Percentiles rank a stretch among this genome's conserved stretches.
Evolutionary conservation across 2,329 filamentous ascomycete species (phyloP).

Genomic region (Metarhizium anisopliae): DNA sequence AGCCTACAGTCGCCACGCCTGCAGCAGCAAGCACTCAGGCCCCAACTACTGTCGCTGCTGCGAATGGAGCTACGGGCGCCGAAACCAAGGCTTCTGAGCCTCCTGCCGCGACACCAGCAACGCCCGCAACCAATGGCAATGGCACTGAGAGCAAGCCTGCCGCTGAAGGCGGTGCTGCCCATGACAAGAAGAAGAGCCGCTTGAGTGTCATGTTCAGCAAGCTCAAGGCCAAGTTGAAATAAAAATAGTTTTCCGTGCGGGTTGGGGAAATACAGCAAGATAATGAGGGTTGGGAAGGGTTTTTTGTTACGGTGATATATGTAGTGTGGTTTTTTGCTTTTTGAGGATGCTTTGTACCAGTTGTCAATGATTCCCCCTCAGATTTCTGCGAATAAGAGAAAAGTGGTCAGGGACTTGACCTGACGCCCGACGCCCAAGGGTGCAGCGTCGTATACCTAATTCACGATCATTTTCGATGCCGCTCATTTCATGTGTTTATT

Average conservation of each 20-base stretch:
- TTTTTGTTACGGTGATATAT: slow-evolving; percentile 11
- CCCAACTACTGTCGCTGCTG: slow-evolving; percentile 10
- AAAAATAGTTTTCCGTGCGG: slow-evolving; percentile 11
- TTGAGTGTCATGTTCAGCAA: slow-evolving; percentile 54
- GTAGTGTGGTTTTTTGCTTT: slow-evolving; percentile 20
- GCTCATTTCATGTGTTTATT: slow-evolving; percentile 4
- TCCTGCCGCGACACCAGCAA: neutral
- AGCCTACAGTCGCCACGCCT: slow-evolving; percentile 8
- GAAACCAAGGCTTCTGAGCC: slow-evolving; percentile 12
- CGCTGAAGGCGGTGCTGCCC: slow-evolving; percentile 22
- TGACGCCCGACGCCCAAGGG: slow-evolving; percentile 17
- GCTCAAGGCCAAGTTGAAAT: slow-evolving; percentile 38
- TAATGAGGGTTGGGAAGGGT: slow-evolving; percentile 6
- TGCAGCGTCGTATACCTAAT: slow-evolving; percentile 23
- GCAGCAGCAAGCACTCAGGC: slow-evolving; percentile 10
- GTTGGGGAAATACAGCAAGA: slow-evolving; percentile 12
- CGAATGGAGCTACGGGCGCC: slow-evolving; percentile 15
- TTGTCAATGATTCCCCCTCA: slow-evolving; percentile 30
- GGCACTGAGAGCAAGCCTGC: neutral
- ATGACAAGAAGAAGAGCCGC: slow-evolving; percentile 60
- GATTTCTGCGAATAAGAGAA: slow-evolving; percentile 18
- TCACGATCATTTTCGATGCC: slow-evolving; percentile 17
- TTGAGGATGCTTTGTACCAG: slow-evolving; percentile 24
- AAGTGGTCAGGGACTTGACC: slow-evolving; percentile 10
- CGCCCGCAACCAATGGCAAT: slow-evolving; percentile 1